phyloP scores from a whole-genome alignment of 768 basidiomycete genomes.

The Chalciporus pseudorubinellus region DNA sequence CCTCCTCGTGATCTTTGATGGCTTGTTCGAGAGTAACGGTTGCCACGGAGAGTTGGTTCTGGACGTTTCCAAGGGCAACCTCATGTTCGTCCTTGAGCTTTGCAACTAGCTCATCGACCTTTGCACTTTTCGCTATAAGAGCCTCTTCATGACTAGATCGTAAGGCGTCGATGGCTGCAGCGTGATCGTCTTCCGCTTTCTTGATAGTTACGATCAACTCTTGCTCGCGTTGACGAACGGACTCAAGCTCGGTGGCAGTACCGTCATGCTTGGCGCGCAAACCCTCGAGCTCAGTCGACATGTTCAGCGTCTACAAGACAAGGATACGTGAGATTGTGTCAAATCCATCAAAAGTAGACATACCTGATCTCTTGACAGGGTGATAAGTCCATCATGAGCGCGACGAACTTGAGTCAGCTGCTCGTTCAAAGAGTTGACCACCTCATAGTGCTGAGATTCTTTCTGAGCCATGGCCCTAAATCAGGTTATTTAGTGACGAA shows the following conservation, averaged over 20 bases:
- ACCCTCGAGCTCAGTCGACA: slow-evolving; percentile 83
- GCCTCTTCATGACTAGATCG: slow-evolving; percentile 44
- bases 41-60: slow-evolving; percentile 44
- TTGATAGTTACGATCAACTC: slow-evolving; percentile 51
- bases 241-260: slow-evolving; percentile 50
- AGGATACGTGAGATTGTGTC: not conserved
- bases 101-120: slow-evolving; percentile 41
- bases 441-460: slow-evolving; percentile 84
- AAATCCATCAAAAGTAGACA: slow-evolving; percentile 2
- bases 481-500: slow-evolving; percentile 5
- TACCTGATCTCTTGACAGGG: slow-evolving; percentile 85
- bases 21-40: slow-evolving; percentile 43
- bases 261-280: slow-evolving; percentile 61
- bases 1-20: slow-evolving; percentile 56
- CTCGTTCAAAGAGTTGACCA: slow-evolving; percentile 66
- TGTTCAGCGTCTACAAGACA: slow-evolving; percentile 64
- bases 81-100: slow-evolving; percentile 53
- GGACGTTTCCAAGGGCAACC: slow-evolving; percentile 36
- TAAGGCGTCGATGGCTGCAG: slow-evolving; percentile 46
- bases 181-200: slow-evolving; percentile 49
- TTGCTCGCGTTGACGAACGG: slow-evolving; percentile 54
- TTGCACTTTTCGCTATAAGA: slow-evolving; percentile 40
- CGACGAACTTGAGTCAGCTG: slow-evolving; percentile 69
- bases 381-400: slow-evolving; percentile 78
- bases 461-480: slow-evolving; percentile 95